A percentile compares a stretch with the other conserved stretches of the same genome.
These are phyloP conservation scores for Penicillium dipodomyicola DNA, from an alignment of 495 filamentous ascomycete genomes.

Conservation along the genomic window DNA sequence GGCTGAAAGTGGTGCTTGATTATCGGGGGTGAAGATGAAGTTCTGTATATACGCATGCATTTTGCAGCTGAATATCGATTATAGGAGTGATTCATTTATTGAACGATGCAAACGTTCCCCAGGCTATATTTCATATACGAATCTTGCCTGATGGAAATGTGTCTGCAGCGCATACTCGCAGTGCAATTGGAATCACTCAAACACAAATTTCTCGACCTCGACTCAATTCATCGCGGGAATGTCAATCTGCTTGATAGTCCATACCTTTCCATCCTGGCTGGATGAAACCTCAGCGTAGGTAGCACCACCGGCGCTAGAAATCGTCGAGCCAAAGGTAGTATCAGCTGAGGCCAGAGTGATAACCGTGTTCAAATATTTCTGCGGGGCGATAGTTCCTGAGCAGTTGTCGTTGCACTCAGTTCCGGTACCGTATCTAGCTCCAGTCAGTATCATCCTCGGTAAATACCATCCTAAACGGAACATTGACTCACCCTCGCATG, in stretches of 20 bases:
- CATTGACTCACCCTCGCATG: conserved; percentile 33
- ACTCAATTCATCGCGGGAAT: conserved; percentile 32
- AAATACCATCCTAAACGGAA: not conserved
- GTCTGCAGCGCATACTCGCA: not conserved
- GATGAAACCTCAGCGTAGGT: conserved; percentile 32
- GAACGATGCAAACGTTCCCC: not conserved
- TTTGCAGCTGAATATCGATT: not conserved
- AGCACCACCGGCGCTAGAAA: conserved; percentile 27
- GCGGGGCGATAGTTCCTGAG: conserved; percentile 34
- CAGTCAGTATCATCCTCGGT: not conserved
- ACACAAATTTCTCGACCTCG: not conserved
- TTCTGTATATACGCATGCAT: conserved; percentile 8
- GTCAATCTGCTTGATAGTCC: conserved; percentile 34
- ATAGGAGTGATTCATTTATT: not conserved
- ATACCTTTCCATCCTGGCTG: conserved; percentile 34
- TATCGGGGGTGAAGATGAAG: conserved; percentile 23
- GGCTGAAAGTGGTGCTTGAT: conserved; percentile 32
- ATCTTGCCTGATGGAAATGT: not conserved
- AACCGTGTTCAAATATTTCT: conserved; percentile 36
- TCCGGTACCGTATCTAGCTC: conserved; percentile 35
- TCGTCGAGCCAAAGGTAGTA: conserved; percentile 34
- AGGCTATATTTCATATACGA: not conserved
- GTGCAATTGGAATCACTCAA: no score
- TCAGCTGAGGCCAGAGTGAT: conserved; percentile 37
- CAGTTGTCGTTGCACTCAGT: conserved; percentile 37